Base-by-base conservation (phyloP, 352 stramenopile genomes). In the Pythium plurisporium region DNA sequence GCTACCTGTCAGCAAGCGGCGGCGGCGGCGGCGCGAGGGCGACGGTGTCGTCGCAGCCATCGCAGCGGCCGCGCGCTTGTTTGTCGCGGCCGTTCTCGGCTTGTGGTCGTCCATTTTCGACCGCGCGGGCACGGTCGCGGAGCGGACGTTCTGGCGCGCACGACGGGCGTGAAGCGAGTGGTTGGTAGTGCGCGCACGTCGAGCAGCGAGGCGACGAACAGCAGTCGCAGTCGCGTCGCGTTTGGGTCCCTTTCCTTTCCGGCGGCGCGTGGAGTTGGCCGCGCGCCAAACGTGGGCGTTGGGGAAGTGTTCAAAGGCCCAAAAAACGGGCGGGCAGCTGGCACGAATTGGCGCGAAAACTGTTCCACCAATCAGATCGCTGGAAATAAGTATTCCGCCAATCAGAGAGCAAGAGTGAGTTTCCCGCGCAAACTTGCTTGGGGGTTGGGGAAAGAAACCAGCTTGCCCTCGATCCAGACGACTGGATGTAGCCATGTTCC, bases 241-340 rank as follows among this genome's bases (percentile, higher is more conserved):
- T 20, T 44, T 44, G 14, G 7, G 17, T 25, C 15, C 9, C 17
- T 47, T 47, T 31, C 22, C 23, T 23, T 47, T 47, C 22, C 40
- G 36, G 36, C 36, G 36, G 17, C 36, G 36, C 46, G 19, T n/a
- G n/a, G n/a, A n/a, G n/a, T n/a, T n/a, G n/a, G 34, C 7, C 17
- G 50, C 26, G 50, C 22, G 14, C 12, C 15, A 33, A 38, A 12
- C 27, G 36, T 20, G n/a, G 37, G 20, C 25, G 26, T 44, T 9
- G 37, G 38, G 26, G 34, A 41, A 31, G 40, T 20, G 26, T 57
- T 62, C 38, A 50, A 67, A 67, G 45, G 30, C 36, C 51, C 45
- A 55, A 61, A 67, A 67, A 67, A 57, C n/a, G n/a, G n/a, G n/a
- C n/a, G 49, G 58, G 58, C 58, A 52, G 50, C 50, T 31, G 49